phyloP scores from a whole-genome alignment of 441 rosid genomes.

The Cnidoscolus chayamansa region DNA sequence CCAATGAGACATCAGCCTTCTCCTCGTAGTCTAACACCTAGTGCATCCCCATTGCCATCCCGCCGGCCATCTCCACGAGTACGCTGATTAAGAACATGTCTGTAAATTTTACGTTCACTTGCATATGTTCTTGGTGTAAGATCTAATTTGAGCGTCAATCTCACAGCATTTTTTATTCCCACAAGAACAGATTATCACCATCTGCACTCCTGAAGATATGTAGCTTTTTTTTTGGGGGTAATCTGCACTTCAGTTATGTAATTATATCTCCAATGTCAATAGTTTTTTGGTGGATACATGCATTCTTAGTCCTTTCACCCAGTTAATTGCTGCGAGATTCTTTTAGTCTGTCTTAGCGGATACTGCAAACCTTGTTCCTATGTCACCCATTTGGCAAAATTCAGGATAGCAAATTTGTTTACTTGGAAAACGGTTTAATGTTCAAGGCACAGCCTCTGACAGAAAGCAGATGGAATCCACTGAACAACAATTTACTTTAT shows the following conservation, averaged over 20 bases:
- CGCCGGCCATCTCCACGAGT: conserved; percentile 36
- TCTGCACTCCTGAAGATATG: conserved; percentile 16
- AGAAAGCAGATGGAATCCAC: too few species aligned
- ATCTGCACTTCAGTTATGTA: conserved; percentile 3
- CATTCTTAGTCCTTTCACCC: not conserved
- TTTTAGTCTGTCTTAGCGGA: too few species aligned
- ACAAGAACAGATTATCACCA: conserved; percentile 15
- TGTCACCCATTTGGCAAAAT: too few species aligned
- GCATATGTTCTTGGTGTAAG: conserved; percentile 20
- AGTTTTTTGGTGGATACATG: not conserved
- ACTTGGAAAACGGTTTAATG: too few species aligned
- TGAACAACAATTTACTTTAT: too few species aligned
- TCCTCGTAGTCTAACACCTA: conserved; percentile 26
- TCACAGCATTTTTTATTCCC: conserved; percentile 32
- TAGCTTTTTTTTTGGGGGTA: conserved; percentile 8
- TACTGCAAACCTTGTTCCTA: too few species aligned
- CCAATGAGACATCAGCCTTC: conserved; percentile 34
- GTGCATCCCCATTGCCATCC: conserved; percentile 35
- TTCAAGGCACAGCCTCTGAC: too few species aligned
- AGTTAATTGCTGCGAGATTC: too few species aligned
- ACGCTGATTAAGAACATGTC: conserved; percentile 26
- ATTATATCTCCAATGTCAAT: not conserved
- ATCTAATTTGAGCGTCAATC: conserved; percentile 23
- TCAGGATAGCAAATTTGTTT: too few species aligned
- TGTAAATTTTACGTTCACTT: conserved; percentile 27